phyloP scores from a whole-genome alignment of 306 rosid genomes.

The Glycine soja region DNA sequence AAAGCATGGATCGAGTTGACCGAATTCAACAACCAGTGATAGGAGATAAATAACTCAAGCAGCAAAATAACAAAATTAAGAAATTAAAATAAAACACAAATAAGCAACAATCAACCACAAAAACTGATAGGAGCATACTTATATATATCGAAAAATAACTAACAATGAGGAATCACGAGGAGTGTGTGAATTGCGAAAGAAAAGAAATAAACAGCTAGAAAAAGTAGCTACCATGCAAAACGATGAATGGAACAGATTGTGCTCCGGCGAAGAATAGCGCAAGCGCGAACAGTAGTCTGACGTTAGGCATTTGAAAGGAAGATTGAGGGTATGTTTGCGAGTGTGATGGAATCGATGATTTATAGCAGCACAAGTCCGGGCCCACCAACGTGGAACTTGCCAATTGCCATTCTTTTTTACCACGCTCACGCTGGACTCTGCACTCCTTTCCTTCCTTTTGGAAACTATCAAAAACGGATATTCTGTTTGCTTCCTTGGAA shows the following conservation, averaged over 20 bases:
- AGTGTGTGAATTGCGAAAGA: neutral
- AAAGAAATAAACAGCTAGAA: slow-evolving; percentile 35
- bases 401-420: neutral
- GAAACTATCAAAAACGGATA: neutral
- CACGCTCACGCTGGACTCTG: neutral
- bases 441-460: neutral
- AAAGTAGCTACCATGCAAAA: slow-evolving; percentile 66
- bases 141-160: neutral
- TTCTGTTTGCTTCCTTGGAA: too few species aligned
- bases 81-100: neutral
- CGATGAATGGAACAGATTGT: slow-evolving; percentile 64
- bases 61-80: neutral
- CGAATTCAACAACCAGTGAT: neutral
- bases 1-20: neutral
- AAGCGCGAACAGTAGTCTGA: slow-evolving; percentile 17
- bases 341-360: neutral
- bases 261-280: slow-evolving; percentile 39
- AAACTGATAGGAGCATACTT: neutral
- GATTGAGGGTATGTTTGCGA: neutral
- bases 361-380: neutral
- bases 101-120: neutral
- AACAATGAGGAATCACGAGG: neutral
- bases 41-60: neutral
- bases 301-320: slow-evolving; percentile 44
- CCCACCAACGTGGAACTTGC: neutral